phyloP scores from a whole-genome alignment of 164 flowering plant genomes.

The Sextonia rubra region DNA sequence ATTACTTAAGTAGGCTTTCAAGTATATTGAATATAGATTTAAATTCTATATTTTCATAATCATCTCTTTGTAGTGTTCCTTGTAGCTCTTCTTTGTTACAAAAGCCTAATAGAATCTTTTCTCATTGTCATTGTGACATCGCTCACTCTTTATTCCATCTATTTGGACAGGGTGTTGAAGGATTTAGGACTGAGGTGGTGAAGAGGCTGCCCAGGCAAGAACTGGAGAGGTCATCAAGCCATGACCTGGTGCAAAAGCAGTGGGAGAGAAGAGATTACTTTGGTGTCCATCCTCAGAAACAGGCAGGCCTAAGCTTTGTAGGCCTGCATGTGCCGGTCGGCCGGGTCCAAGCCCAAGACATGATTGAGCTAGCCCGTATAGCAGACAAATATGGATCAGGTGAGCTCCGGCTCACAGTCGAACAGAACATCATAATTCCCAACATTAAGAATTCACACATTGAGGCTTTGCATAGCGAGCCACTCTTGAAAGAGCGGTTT shows the following conservation, averaged over 20 bases:
- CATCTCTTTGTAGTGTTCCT: too few relatives aligned
- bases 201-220: conserved; percentile 71
- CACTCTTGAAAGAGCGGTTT: conserved; percentile 50
- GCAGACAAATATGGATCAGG: conserved; percentile 85
- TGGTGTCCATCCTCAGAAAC: conserved; percentile 90
- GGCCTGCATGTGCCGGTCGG: conserved; percentile 93
- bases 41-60: too few relatives aligned
- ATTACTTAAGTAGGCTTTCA: too few relatives aligned
- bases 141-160: too few relatives aligned
- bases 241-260: conserved; percentile 58
- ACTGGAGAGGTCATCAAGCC: conserved; percentile 62
- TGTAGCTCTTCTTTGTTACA: too few relatives aligned
- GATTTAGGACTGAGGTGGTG: conserved; percentile 78
- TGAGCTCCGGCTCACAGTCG: conserved; percentile 91
- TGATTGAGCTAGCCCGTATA: conserved; percentile 82
- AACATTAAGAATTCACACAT: conserved; percentile 61
- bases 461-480: conserved; percentile 61
- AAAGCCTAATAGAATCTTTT: too few relatives aligned
- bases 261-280: conserved; percentile 87
- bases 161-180: conserved; percentile 95
- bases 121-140: too few relatives aligned
- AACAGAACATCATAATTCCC: conserved; percentile 90
- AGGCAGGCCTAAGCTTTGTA: conserved; percentile 70
- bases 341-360: conserved; percentile 80
- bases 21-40: neutral